phyloP scores from a whole-genome alignment of 192 early-diverging fungal genomes.

The Coemansia sp. region DNA sequence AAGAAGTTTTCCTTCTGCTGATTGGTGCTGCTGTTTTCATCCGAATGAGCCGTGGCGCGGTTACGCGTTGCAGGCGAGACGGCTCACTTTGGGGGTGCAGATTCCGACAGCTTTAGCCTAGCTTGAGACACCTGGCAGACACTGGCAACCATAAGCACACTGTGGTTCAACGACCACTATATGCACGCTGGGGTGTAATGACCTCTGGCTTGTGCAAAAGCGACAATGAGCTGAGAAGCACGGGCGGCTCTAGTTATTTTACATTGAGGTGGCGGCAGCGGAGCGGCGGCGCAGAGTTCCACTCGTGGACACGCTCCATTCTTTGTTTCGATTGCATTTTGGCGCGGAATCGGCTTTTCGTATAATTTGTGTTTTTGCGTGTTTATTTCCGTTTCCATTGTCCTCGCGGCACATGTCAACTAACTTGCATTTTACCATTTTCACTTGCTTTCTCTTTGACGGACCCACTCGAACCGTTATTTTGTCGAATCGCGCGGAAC shows the following conservation, averaged over 20 bases:
- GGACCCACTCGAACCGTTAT: background rate
- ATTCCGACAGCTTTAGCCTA: background rate
- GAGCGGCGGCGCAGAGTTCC: too few relatives aligned
- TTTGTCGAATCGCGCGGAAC: background rate
- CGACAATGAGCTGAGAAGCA: background rate
- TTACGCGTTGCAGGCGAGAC: background rate
- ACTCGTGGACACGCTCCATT: background rate
- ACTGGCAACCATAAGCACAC: background rate
- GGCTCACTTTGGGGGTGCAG: background rate
- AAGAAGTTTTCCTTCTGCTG: too few relatives aligned
- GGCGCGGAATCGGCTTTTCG: background rate
- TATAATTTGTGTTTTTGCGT: background rate
- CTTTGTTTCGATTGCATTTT: background rate
- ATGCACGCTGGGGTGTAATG: too few relatives aligned
- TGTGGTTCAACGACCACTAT: too few relatives aligned
- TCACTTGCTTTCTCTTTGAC: background rate
- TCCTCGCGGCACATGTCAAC: background rate
- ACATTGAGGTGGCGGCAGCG: background rate
- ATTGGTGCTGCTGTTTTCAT: background rate
- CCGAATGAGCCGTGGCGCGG: background rate
- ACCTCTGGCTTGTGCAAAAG: too few relatives aligned
- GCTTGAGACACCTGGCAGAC: background rate
- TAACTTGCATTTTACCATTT: slow-evolving; percentile 4
- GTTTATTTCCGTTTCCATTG: slow-evolving; percentile 7
- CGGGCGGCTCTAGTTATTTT: background rate